Evolutionary conservation across 345 rosid species (phyloP).

Genomic region (Citrus medica): DNA sequence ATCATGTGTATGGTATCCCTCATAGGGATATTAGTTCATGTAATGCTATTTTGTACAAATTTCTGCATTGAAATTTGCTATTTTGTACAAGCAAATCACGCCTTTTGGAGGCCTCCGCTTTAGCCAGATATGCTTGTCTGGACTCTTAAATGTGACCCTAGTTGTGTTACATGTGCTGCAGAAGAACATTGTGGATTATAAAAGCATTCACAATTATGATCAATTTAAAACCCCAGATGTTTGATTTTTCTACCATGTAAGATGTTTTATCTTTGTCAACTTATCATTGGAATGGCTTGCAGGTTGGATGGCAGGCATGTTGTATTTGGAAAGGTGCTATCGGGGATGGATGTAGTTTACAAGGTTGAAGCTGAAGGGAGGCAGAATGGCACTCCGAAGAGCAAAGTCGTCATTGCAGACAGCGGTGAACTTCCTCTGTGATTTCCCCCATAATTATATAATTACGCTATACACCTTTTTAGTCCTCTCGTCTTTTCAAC

Average conservation of each 20-base stretch:
- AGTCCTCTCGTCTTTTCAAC: neutral
- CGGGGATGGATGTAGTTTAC: constrained; percentile 95
- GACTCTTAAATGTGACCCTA: neutral
- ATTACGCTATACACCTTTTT: no score
- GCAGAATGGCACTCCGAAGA: constrained; percentile 82
- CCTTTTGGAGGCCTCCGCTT: neutral
- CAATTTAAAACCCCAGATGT: neutral
- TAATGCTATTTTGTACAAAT: neutral
- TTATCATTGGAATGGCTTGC: constrained; percentile 10
- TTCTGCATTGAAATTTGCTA: no score
- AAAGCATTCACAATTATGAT: neutral
- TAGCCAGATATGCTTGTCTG: neutral
- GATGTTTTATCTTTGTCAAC: neutral
- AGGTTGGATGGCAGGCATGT: constrained; percentile 98
- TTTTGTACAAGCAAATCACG: neutral
- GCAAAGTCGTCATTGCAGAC: constrained; percentile 80
- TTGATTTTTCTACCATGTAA: no score
- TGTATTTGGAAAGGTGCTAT: constrained; percentile 92
- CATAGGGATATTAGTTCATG: neutral
- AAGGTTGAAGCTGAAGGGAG: constrained; percentile 91
- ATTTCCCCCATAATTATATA: neutral
- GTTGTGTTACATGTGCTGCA: neutral
- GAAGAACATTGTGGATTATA: neutral
- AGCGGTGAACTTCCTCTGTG: constrained; percentile 89
- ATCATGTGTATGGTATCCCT: neutral